phyloP scores from a whole-genome alignment of 2,329 filamentous ascomycete genomes.

The Fusarium abutilonis region DNA sequence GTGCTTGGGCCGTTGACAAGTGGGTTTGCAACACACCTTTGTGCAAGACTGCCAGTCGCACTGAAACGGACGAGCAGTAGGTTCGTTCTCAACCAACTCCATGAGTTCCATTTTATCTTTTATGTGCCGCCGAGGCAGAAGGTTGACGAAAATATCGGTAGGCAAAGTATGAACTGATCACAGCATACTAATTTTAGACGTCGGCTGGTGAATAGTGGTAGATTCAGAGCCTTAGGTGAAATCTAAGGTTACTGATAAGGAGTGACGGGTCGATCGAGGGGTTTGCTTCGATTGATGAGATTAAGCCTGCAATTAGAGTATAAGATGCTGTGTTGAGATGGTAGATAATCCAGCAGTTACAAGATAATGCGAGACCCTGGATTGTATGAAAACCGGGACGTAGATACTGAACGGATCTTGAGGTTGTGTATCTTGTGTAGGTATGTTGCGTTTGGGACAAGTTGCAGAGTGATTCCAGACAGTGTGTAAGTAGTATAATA shows the following conservation, averaged over 20 bases:
- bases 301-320: constrained; percentile 24
- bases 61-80: constrained; percentile 69
- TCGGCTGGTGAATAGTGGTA: constrained; percentile 7
- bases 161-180: constrained; percentile 14
- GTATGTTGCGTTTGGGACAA: neutral
- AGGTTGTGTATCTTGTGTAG: constrained; percentile 1
- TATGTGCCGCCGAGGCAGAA: neutral
- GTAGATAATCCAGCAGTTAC: constrained; percentile 1
- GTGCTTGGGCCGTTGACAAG: neutral
- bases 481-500: neutral
- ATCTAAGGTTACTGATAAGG: constrained; percentile 2
- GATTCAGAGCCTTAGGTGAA: constrained; percentile 1
- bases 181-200: constrained; percentile 27
- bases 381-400: constrained; percentile 1
- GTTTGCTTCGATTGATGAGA: constrained; percentile 1
- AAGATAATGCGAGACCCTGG: constrained; percentile 6
- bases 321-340: constrained; percentile 11
- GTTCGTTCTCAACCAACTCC: constrained; percentile 72
- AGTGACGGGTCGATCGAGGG: neutral
- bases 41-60: constrained; percentile 71
- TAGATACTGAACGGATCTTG: constrained; percentile 4
- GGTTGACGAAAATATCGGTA: constrained; percentile 2
- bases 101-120: constrained; percentile 64
- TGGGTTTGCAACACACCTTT: constrained; percentile 59
- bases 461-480: constrained; percentile 7